Percentiles rank a stretch among this genome's conserved stretches.
Conservation (phyloP, 345 rosid genomes). For the Schrenkiella parvula region DNA sequence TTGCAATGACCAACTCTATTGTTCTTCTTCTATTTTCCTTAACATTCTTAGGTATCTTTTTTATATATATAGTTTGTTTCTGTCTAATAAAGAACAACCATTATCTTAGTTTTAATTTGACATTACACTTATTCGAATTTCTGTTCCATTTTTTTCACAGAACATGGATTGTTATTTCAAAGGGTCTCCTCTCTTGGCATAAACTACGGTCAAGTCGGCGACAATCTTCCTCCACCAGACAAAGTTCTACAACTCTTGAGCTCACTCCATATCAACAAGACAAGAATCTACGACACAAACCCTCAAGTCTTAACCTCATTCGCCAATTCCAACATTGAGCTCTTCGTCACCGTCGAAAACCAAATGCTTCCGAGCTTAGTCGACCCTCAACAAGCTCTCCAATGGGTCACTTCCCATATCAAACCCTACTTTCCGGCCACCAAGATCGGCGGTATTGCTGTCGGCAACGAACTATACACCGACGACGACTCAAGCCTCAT, state of each 20-base stretch:
- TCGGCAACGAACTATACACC: conserved; percentile 71
- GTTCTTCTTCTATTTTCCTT: conserved; percentile 39
- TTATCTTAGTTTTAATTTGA: background rate
- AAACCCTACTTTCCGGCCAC: conserved; percentile 71
- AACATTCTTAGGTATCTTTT: conserved; percentile 44
- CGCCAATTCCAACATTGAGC: conserved; percentile 62
- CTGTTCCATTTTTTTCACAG: conserved; percentile 26
- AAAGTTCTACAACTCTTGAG: conserved; percentile 60
- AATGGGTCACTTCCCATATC: conserved; percentile 65
- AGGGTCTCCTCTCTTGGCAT: conserved; percentile 67
- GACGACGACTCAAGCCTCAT: conserved; percentile 46
- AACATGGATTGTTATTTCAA: conserved; percentile 36
- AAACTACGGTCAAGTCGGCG: conserved; percentile 87
- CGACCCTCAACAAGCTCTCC: conserved; percentile 76
- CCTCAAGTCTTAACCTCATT: conserved; percentile 72
- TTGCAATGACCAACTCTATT: conserved; percentile 25
- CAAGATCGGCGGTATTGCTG: conserved; percentile 60
- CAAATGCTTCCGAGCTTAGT: conserved; percentile 50
- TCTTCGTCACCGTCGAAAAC: conserved; percentile 78
- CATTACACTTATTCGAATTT: background rate
- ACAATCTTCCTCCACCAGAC: conserved; percentile 71
- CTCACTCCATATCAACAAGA: conserved; percentile 57
- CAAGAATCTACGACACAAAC: conserved; percentile 85
- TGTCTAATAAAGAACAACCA: background rate
- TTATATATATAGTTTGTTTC: background rate